These are phyloP conservation scores for Adansonia digitata DNA, from an alignment of 345 rosid genomes.

Conservation along the genomic window DNA sequence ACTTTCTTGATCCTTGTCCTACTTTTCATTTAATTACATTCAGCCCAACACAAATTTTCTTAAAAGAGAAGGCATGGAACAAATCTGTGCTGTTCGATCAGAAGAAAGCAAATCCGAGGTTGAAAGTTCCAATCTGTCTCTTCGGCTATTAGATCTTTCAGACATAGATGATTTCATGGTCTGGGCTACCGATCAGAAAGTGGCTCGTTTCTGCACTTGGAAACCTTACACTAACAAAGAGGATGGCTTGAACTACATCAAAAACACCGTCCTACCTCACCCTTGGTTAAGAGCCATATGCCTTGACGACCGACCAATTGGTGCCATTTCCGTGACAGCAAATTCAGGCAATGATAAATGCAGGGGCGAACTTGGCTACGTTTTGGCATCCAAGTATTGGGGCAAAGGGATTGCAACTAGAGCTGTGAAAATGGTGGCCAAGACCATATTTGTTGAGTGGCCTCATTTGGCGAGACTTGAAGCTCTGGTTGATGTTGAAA, in stretches of 20 bases:
- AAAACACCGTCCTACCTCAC: conserved; percentile 29
- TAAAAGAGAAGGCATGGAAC: neutral
- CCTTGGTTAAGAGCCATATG: conserved; percentile 65
- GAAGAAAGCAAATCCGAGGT: neutral
- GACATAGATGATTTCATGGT: conserved; percentile 60
- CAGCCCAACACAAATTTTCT: neutral
- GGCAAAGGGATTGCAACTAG: conserved; percentile 52
- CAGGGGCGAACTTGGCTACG: conserved; percentile 50
- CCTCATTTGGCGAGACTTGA: conserved; percentile 56
- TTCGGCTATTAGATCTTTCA: conserved; percentile 35
- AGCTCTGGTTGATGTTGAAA: conserved; percentile 51
- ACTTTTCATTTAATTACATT: neutral
- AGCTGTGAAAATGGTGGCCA: conserved; percentile 45
- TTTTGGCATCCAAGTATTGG: conserved; percentile 41
- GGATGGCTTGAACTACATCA: conserved; percentile 33
- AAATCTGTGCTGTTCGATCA: neutral
- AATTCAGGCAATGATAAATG: conserved; percentile 33
- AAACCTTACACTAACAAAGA: conserved; percentile 48
- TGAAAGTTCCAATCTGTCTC: conserved; percentile 23
- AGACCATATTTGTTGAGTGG: conserved; percentile 39
- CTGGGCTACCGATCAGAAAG: conserved; percentile 51
- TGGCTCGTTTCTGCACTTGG: conserved; percentile 46
- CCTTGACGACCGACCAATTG: conserved; percentile 42
- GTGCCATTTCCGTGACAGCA: conserved; percentile 41
- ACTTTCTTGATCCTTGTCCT: neutral